Evolutionary conservation across 1,284 basidiomycete genomes (phyloP).

Genomic region (Mycena citricolor): DNA sequence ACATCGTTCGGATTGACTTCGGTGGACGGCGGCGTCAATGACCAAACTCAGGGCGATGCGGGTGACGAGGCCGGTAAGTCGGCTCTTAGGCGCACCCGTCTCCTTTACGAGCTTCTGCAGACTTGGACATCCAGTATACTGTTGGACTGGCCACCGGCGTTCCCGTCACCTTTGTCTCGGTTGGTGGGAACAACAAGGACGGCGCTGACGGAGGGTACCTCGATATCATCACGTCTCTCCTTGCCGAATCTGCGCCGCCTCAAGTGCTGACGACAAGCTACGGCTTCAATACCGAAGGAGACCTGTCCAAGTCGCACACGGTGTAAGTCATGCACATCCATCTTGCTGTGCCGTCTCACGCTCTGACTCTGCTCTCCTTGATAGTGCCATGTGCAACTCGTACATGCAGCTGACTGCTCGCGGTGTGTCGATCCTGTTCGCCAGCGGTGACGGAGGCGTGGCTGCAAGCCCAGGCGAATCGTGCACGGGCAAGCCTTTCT

Average conservation of each 20-base stretch:
- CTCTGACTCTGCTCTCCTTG: not conserved
- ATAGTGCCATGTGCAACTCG: constrained; percentile 20
- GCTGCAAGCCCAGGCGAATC: constrained; percentile 17
- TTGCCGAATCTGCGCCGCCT: constrained; percentile 13
- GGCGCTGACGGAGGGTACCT: constrained; percentile 19
- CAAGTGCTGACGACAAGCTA: constrained; percentile 24
- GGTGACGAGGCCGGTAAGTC: constrained; percentile 38
- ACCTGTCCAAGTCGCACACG: constrained; percentile 16
- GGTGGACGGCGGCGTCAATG: constrained; percentile 47
- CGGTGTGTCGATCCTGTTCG: constrained; percentile 21
- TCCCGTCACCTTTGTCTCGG: constrained; percentile 17
- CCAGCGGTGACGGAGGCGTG: constrained; percentile 20
- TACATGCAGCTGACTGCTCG: constrained; percentile 20
- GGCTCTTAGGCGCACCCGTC: too few species aligned
- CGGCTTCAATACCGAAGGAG: constrained; percentile 21
- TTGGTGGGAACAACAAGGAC: constrained; percentile 12
- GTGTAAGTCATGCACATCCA: constrained; percentile 3
- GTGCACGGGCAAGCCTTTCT: constrained; percentile 18
- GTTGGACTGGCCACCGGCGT: constrained; percentile 25
- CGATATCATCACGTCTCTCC: constrained; percentile 17
- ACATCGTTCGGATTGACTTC: constrained; percentile 30
- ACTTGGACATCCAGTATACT: constrained; percentile 30
- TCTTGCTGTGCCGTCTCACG: not conserved
- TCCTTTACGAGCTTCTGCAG: not conserved
- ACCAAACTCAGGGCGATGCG: constrained; percentile 38